Evolutionary conservation across 2,329 filamentous ascomycete species (phyloP).

Genomic region (Fusarium albidum): DNA sequence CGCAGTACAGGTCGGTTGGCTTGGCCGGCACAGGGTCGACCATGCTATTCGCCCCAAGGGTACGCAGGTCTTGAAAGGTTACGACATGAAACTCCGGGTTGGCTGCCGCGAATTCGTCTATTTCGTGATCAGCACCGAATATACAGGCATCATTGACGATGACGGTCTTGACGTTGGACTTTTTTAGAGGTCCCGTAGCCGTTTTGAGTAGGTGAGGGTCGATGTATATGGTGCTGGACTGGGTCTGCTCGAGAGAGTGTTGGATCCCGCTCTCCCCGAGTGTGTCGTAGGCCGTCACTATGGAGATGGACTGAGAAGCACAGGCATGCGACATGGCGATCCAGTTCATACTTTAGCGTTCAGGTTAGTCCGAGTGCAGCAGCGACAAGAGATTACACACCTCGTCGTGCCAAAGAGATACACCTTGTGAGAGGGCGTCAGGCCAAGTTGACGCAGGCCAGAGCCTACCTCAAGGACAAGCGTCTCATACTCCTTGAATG

Average conservation of each 20-base stretch:
- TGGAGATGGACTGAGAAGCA: constrained; percentile 86
- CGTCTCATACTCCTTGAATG: constrained; percentile 80
- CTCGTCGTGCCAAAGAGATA: constrained; percentile 88
- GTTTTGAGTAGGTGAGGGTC: constrained; percentile 80
- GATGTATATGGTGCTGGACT: constrained; percentile 83
- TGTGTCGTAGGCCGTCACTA: constrained; percentile 95
- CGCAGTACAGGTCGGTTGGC: constrained; percentile 81
- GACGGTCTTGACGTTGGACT: constrained; percentile 64
- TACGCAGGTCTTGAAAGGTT: constrained; percentile 63
- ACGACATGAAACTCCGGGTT: constrained; percentile 62
- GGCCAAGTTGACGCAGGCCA: constrained; percentile 77
- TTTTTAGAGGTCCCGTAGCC: constrained; percentile 63
- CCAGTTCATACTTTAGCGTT: constrained; percentile 73
- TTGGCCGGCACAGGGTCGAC: constrained; percentile 75
- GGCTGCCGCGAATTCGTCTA: constrained; percentile 64
- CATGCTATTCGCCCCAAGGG: constrained; percentile 71
- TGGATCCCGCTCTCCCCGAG: constrained; percentile 84
- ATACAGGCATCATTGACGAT: constrained; percentile 69
- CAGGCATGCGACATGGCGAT: constrained; percentile 79
- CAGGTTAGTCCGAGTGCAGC: constrained; percentile 12
- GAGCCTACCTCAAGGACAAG: constrained; percentile 74
- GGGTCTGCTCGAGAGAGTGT: constrained; percentile 85
- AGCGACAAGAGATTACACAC: constrained; percentile 50
- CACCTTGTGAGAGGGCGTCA: constrained; percentile 72
- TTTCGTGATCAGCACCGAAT: constrained; percentile 58